phyloP scores from a whole-genome alignment of 1,284 basidiomycete species.

The Lentinula novae-zelandiae region DNA sequence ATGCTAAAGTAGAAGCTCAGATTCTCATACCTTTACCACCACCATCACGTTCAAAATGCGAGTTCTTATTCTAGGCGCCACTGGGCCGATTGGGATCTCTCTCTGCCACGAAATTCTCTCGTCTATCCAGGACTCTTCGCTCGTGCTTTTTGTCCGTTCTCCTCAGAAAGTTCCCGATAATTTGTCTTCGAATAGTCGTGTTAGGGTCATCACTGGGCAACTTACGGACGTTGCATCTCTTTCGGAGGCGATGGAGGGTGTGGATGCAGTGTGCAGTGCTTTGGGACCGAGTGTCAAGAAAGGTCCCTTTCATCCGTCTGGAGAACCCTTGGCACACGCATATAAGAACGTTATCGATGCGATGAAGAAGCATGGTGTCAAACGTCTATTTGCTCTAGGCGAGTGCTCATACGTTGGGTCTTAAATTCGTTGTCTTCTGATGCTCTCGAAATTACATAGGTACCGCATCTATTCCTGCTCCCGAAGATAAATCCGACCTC shows the following conservation, averaged over 20 bases:
- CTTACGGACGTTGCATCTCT: conserved; percentile 49
- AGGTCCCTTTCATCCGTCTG: conserved; percentile 34
- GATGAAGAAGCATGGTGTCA: conserved; percentile 49
- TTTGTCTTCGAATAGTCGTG: conserved; percentile 36
- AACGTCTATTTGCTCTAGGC: conserved; percentile 60
- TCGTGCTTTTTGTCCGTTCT: conserved; percentile 59
- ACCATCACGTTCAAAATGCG: conserved; percentile 24
- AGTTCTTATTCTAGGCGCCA: conserved; percentile 51
- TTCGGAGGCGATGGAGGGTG: conserved; percentile 47
- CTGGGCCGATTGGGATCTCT: conserved; percentile 53
- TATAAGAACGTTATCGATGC: conserved; percentile 50
- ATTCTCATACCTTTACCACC: neutral
- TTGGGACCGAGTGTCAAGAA: conserved; percentile 48
- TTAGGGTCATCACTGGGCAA: conserved; percentile 50
- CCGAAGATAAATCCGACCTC: conserved; percentile 51
- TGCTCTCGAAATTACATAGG: neutral
- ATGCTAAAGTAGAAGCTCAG: neutral
- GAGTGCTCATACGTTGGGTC: neutral
- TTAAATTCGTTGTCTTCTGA: neutral
- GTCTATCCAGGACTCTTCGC: conserved; percentile 33
- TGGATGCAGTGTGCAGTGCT: conserved; percentile 60
- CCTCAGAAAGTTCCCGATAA: conserved; percentile 57
- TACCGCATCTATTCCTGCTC: conserved; percentile 60
- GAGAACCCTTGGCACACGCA: conserved; percentile 57
- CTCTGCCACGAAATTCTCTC: conserved; percentile 51